Conservation (phyloP, 345 rosid genomes). For the Aurinia saxatilis region DNA sequence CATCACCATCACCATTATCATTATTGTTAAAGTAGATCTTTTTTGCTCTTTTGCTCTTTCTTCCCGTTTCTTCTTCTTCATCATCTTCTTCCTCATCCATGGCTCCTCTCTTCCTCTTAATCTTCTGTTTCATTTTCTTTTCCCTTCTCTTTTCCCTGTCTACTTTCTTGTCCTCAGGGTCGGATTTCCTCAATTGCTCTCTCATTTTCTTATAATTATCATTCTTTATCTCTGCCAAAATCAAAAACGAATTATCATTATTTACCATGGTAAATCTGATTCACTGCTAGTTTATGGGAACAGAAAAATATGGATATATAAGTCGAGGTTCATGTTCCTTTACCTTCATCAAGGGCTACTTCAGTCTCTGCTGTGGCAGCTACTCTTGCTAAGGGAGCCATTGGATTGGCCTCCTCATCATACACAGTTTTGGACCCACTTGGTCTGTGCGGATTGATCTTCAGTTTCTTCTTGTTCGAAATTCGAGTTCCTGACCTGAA, state of each 20-base stretch:
- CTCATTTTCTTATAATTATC: constrained; percentile 62
- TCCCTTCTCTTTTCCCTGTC: constrained; percentile 74
- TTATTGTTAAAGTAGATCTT: constrained; percentile 36
- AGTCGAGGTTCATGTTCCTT: neutral
- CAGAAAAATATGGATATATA: neutral
- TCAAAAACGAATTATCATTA: neutral
- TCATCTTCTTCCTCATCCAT: constrained; percentile 33
- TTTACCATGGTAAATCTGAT: neutral
- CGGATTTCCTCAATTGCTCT: constrained; percentile 64
- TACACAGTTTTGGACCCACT: constrained; percentile 68
- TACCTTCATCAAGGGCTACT: constrained; percentile 67
- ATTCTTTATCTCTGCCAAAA: constrained; percentile 42
- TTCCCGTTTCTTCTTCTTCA: constrained; percentile 39
- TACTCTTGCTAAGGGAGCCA: constrained; percentile 72
- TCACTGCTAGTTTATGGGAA: neutral
- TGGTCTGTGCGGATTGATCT: constrained; percentile 79
- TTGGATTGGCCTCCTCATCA: constrained; percentile 77
- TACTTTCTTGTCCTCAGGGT: constrained; percentile 71
- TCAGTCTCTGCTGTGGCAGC: constrained; percentile 45
- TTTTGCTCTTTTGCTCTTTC: constrained; percentile 47
- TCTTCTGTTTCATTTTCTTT: constrained; percentile 58
- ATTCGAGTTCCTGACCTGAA: constrained; percentile 65
- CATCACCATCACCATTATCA: constrained; percentile 26
- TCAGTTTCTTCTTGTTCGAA: constrained; percentile 78
- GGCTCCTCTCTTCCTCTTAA: constrained; percentile 55